Base-by-base conservation (phyloP, 192 early-diverging fungal genomes). In the Lobosporangium transversale region DNA sequence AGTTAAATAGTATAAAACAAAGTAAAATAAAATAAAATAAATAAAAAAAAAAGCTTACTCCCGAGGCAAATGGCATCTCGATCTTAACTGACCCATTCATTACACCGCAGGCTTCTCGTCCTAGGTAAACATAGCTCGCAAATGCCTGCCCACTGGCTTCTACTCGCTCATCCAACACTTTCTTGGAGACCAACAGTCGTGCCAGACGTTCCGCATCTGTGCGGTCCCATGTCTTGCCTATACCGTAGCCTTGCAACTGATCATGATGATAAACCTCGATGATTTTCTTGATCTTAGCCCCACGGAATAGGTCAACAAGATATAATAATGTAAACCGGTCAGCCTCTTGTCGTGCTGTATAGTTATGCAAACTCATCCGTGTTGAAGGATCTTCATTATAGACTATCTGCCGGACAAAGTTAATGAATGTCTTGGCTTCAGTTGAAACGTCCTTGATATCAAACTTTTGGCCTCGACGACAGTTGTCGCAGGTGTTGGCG, bases 401-500 rank as follows among this genome's bases (percentile, higher is more conserved):
- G 11, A 76, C 73, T 27, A 67, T n/a, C 48, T 57, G 27, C 17
- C 73, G 73, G 8, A 76, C 64, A 45, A 62, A 52, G 0, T 56
- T 51, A 30, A 76, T 42, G 31, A 67, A 62, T 6, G 59, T 53
- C 48, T 67, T 66, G 20, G 73, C 73, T 48, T 76, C 73, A 1
- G 73, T 76, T 9, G 73, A 54, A 3, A 76, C 73, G 35, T 76
- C 47, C 64, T 76, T 76, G 8, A 57, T n/a, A 29, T 76, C 64
- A 62, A 62, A 67, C 45, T n/a, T 35, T 35, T 60, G 58, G 0
- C 57, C 63, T 12, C 65, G 30, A 26, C 64, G 42, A 37, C 97
- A 98, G 80, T 96, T 96, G 73, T 98, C 97, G 64, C 97, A 98
- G 0, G 92, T 93, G 35, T 86, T 79, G 52, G 84, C 59, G 80